These are phyloP conservation scores for Kwoniella sp. DNA, from an alignment of 768 basidiomycete species.

Conservation along the genomic window DNA sequence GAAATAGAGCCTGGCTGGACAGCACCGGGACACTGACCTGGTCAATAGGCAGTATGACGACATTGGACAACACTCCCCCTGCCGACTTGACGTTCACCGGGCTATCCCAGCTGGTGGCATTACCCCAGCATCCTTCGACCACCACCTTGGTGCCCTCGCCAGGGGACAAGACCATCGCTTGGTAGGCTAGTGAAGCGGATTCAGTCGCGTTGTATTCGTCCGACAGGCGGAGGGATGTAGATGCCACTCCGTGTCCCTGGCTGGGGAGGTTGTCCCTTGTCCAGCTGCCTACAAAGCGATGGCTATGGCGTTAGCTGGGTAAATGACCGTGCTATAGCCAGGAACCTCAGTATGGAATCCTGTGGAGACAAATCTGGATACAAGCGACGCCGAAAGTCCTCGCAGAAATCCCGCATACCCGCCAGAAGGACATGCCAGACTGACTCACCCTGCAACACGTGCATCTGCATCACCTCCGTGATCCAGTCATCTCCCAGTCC, in stretches of 20 bases:
- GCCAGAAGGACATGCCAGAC: too few relatives aligned
- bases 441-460: constrained; percentile 21
- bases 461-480: constrained; percentile 21
- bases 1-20: too few relatives aligned
- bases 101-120: constrained; percentile 27
- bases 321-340: too few relatives aligned
- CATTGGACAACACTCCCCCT: constrained; percentile 13
- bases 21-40: constrained; percentile 31
- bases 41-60: constrained; percentile 36
- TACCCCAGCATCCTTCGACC: constrained; percentile 18
- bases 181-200: too few relatives aligned
- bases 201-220: constrained; percentile 1
- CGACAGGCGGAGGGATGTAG: background rate
- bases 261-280: background rate
- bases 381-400: too few relatives aligned
- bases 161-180: constrained; percentile 19
- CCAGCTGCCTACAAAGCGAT: constrained; percentile 2
- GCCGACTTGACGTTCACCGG: constrained; percentile 12
- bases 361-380: too few relatives aligned
- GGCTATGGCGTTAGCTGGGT: too few relatives aligned
- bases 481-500: constrained; percentile 9
- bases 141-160: constrained; percentile 9
- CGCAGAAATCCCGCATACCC: too few relatives aligned
- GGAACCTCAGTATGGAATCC: too few relatives aligned
- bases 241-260: background rate